Conservation (phyloP, 2,329 filamentous ascomycete genomes). For the Talaromyces marneffei region DNA sequence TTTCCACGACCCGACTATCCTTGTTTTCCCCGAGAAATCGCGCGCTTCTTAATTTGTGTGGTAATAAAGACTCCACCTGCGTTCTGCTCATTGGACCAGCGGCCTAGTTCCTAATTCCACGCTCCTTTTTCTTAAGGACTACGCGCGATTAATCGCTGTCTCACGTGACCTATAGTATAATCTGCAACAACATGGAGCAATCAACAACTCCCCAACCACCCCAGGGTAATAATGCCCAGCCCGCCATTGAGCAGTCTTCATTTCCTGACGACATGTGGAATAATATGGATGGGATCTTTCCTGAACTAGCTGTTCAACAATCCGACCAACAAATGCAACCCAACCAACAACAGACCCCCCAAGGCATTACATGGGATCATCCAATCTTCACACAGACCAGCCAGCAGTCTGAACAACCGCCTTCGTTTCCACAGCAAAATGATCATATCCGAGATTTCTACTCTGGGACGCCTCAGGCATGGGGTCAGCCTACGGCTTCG, state of each 20-base stretch:
- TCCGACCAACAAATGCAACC: conserved; percentile 22
- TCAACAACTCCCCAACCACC: conserved; percentile 20
- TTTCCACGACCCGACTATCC: conserved; percentile 13
- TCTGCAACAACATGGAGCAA: conserved; percentile 29
- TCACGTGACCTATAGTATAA: conserved; percentile 8
- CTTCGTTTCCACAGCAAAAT: conserved; percentile 17
- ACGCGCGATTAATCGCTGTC: conserved; percentile 10
- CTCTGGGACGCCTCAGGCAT: conserved; percentile 27
- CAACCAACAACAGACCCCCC: conserved; percentile 18
- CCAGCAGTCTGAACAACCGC: conserved; percentile 19
- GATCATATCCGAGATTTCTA: conserved; percentile 30
- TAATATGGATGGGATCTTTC: conserved; percentile 30
- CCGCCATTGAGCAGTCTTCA: conserved; percentile 23
- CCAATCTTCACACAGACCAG: conserved; percentile 18
- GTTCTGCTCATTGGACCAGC: conserved; percentile 5
- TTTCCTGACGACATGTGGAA: conserved; percentile 36
- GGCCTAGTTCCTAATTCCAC: conserved; percentile 9
- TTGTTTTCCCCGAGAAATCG: neutral
- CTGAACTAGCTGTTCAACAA: conserved; percentile 20
- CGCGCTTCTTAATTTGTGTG: conserved; percentile 6
- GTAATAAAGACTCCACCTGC: conserved; percentile 11
- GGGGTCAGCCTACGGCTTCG: conserved; percentile 30
- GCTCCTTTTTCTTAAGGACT: neutral
- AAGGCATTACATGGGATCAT: conserved; percentile 16
- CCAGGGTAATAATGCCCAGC: conserved; percentile 23